These are phyloP conservation scores for Tricholoma flavovirens DNA, from an alignment of 768 basidiomycete genomes.

Conservation along the genomic window DNA sequence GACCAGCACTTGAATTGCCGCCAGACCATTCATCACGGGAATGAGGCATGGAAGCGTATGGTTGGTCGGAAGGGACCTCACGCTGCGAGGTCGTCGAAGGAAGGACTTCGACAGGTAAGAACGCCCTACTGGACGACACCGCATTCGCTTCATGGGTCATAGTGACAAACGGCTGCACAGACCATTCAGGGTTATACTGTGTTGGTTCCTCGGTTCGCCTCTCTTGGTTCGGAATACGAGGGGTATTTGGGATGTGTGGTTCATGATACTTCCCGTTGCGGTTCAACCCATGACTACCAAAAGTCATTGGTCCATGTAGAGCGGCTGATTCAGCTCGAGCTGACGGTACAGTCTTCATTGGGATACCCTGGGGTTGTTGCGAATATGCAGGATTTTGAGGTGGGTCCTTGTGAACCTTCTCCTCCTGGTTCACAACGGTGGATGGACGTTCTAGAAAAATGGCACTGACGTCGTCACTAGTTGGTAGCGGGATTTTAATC, in stretches of 20 bases:
- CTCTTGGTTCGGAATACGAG: background rate
- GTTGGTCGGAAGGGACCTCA: background rate
- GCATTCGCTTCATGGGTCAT: background rate
- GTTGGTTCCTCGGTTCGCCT: background rate
- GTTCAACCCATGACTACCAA: background rate
- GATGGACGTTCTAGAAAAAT: slow-evolving; percentile 6
- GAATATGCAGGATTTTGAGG: background rate
- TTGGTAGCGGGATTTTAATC: background rate
- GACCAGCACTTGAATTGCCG: background rate
- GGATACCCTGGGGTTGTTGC: background rate
- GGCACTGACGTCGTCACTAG: background rate
- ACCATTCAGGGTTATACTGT: background rate
- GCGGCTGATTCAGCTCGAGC: background rate
- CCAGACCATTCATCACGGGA: background rate
- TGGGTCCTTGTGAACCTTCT: slow-evolving; percentile 2
- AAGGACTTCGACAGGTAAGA: background rate
- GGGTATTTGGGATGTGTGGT: background rate
- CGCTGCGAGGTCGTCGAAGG: background rate
- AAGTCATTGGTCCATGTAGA: background rate
- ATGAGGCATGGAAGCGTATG: background rate
- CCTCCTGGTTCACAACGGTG: slow-evolving; percentile 10
- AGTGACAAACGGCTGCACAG: background rate
- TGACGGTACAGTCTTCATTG: background rate
- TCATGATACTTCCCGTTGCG: background rate
- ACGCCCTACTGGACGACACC: background rate